Base-by-base conservation (phyloP, 495 filamentous ascomycete genomes). In the Penicillium arizonense region DNA sequence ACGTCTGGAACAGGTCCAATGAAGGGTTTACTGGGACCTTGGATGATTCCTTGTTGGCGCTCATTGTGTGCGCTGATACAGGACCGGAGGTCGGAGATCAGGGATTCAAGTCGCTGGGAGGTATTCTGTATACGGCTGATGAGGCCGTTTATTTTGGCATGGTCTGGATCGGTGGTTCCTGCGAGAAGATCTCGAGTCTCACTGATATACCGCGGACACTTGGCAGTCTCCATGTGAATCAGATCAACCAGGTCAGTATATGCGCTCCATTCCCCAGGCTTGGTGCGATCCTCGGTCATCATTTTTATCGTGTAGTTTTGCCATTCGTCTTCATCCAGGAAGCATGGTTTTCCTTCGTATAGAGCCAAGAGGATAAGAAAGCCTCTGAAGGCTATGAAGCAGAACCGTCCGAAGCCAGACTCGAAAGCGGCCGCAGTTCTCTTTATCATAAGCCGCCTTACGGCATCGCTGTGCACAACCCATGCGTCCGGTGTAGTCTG, bases 241-340 rank as follows among this genome's bases (percentile, higher is more conserved):
- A 58, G 53, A 16, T 70, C 67, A 4, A 52, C 59, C 26, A 58
- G 55, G 13, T 59, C 48, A 3, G 59, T 59, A 47, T 65, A 70
- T 0, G 47, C 53, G 12, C 57, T 55, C 59, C 56, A 59, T 16
- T 62, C 62, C 10, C 62, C 59, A 1, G 58, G 51, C 36, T 63
- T 67, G 14, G 53, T 52, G 3, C 63, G 47, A 37, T 71, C 65
- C 16, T 71, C 69, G 4, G 53, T 33, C 52, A 59, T 60, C 8
- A 63, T 33, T 18, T 56, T 43, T 28, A 23, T 8, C 4, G 67
- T 46, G 20, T 63, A 58, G 3, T 44, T 39, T 41, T 63, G 61
- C 69, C 69, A 72, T 12, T 68, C 67, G 8, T 57, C 53, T 16
- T 56, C 37, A 28, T 69, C 69, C 3, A 72, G 55, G 14, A 72